phyloP scores from a whole-genome alignment of 805 yeast genomes.

The Candida oleophila region DNA sequence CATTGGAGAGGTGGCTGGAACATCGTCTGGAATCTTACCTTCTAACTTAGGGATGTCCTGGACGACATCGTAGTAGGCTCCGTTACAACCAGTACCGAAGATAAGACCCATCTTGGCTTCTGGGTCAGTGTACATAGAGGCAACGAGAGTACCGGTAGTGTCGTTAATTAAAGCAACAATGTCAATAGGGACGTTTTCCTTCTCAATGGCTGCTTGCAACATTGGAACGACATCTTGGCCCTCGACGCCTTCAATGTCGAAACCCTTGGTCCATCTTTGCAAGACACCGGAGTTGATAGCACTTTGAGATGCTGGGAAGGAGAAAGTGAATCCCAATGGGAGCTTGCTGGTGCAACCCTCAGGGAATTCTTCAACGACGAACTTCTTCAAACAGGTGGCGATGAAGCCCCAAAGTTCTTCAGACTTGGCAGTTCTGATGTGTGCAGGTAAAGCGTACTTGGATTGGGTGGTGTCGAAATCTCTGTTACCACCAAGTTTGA shows the following conservation, averaged over 20 bases:
- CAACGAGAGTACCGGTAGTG: constrained; percentile 95
- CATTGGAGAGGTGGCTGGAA: constrained; percentile 68
- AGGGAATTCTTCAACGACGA: constrained; percentile 67
- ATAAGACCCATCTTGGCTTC: constrained; percentile 91
- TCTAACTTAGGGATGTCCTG: constrained; percentile 76
- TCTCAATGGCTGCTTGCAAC: constrained; percentile 74
- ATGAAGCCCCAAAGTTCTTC: constrained; percentile 84
- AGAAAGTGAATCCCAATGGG: constrained; percentile 93
- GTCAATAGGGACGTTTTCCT: constrained; percentile 67
- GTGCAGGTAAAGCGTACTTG: constrained; percentile 76
- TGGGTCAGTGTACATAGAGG: constrained; percentile 88
- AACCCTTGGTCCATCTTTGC: constrained; percentile 98
- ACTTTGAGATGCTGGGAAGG: constrained; percentile 83
- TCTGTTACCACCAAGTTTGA: constrained; percentile 77
- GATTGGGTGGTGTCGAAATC: constrained; percentile 85
- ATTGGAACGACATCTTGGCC: constrained; percentile 92
- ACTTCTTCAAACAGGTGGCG: constrained; percentile 74
- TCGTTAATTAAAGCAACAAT: constrained; percentile 94
- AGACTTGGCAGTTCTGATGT: constrained; percentile 73
- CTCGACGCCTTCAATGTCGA: constrained; percentile 89
- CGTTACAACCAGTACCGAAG: constrained; percentile 97
- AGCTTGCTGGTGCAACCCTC: constrained; percentile 60
- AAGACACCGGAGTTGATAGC: constrained; percentile 83
- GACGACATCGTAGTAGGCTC: constrained; percentile 86
- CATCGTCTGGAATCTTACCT: constrained; percentile 65